phyloP scores from a whole-genome alignment of 305 asterid species.

The Rubia peregrina region DNA sequence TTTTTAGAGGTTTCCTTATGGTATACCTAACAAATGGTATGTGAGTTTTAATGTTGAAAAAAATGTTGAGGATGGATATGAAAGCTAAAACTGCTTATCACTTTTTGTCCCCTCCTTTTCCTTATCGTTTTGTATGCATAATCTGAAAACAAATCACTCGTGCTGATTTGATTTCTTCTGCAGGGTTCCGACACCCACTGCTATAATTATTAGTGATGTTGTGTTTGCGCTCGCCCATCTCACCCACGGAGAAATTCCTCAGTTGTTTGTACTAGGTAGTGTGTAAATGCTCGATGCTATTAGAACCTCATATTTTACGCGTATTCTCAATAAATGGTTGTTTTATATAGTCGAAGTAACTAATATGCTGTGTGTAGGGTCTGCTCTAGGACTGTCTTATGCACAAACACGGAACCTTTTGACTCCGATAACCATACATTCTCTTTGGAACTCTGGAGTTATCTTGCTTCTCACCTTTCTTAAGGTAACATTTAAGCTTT shows the following conservation, averaged over 20 bases:
- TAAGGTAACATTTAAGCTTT: conserved; percentile 41
- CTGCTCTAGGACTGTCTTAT: conserved; percentile 74
- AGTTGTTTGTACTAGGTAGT: conserved; percentile 86
- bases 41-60: neutral
- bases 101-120: neutral
- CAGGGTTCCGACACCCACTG: conserved; percentile 92
- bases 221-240: conserved; percentile 88
- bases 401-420: conserved; percentile 91
- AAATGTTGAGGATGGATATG: neutral
- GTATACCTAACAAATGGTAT: conserved; percentile 92
- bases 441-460: conserved; percentile 92
- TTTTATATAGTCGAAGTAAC: neutral
- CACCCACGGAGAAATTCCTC: conserved; percentile 91
- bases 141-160: conserved; percentile 5
- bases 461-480: conserved; percentile 82
- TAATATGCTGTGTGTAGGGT: conserved; percentile 35
- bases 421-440: conserved; percentile 78
- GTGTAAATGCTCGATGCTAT: conserved; percentile 10
- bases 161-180: conserved; percentile 18
- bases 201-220: conserved; percentile 72
- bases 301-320: neutral
- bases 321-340: neutral
- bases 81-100: neutral
- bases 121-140: neutral
- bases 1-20: conserved; percentile 92